Base-by-base conservation (phyloP, 2,329 filamentous ascomycete genomes). In the Nigrospora oryzae region DNA sequence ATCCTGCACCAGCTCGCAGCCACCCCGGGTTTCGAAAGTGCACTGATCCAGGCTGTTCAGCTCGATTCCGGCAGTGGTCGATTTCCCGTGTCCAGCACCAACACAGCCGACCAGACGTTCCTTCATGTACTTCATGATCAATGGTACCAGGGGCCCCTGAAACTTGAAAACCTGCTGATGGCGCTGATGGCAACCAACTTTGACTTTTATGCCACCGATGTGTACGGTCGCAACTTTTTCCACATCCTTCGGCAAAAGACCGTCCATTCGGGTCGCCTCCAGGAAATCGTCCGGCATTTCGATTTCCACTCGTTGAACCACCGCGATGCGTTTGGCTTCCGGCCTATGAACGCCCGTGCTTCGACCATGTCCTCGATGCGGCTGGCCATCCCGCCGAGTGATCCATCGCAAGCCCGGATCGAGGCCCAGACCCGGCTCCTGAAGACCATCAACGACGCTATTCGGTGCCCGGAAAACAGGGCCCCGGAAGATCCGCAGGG, bases 251-350 rank as follows among this genome's bases (percentile, higher is more conserved):
- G 59, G 7, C 49, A 55, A 14, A 45, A 49, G 16, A 50, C 42
- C 31, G 14, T 45, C 10, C 41, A 35, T n/a, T 45, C 46, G 15
- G 49, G 45, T 28, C 52, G 52, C 7, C 53, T 59, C 30, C 35
- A 43, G 30, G 33, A 40, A 8, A 53, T 56, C 8, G 44, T 48
- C 12, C 46, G 49, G 10, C 35, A 46, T 2, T 67, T 66, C 41
- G 54, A 66, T 19, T 47, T 55, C 0, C 42, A 55, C 0, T 49
- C 53, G 1, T 60, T 65, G 19, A 61, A 62, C 11, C 65, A 62
- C 3, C 68, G 74, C 4, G 75, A 79, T 49, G 75, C 75, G 0
- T 78, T 79, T 32, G 58, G 56, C 8, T 39, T 57, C 11, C 54
- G 52, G 40, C 53, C 56, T 17, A 54, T 62, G 51, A 43, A 50